Percentiles rank a stretch among this genome's conserved stretches.
These are phyloP conservation scores for Rhodotorula sp. DNA, from an alignment of 1,284 basidiomycete genomes.

Conservation along the genomic window DNA sequence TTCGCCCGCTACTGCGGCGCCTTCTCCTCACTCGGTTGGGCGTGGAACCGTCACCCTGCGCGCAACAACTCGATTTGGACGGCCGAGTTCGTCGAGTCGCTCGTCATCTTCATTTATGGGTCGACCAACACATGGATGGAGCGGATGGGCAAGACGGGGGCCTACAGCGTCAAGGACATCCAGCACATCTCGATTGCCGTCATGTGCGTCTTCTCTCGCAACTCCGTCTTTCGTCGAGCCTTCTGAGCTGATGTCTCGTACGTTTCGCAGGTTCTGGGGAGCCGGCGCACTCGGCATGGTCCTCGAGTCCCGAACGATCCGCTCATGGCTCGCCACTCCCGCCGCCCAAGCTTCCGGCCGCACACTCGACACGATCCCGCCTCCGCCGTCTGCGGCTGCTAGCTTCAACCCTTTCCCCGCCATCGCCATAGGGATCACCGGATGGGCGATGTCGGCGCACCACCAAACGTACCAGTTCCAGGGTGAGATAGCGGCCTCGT, in stretches of 20 bases:
- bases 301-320: constrained; percentile 73
- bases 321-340: constrained; percentile 52
- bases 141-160: constrained; percentile 74
- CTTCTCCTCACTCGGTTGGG: constrained; percentile 86
- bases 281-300: constrained; percentile 86
- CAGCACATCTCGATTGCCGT: constrained; percentile 91
- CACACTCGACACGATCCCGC: constrained; percentile 51
- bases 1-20: constrained; percentile 90
- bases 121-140: constrained; percentile 96
- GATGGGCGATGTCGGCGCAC: constrained; percentile 87
- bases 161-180: constrained; percentile 85
- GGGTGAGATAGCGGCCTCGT: constrained; percentile 49
- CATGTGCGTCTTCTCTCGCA: constrained; percentile 53
- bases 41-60: constrained; percentile 72
- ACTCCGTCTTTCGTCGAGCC: too few species aligned
- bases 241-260: not conserved
- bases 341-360: constrained; percentile 16
- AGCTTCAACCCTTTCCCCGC: constrained; percentile 89
- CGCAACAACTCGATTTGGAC: constrained; percentile 53
- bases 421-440: not conserved
- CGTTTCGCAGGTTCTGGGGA: constrained; percentile 83
- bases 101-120: constrained; percentile 86
- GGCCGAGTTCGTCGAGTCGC: constrained; percentile 84
- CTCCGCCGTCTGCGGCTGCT: constrained; percentile 69
- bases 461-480: constrained; percentile 85